Percentiles rank a stretch among this genome's conserved stretches.
Conservation (phyloP, 495 filamentous ascomycete species). For the Eremomyces bilateralis region DNA sequence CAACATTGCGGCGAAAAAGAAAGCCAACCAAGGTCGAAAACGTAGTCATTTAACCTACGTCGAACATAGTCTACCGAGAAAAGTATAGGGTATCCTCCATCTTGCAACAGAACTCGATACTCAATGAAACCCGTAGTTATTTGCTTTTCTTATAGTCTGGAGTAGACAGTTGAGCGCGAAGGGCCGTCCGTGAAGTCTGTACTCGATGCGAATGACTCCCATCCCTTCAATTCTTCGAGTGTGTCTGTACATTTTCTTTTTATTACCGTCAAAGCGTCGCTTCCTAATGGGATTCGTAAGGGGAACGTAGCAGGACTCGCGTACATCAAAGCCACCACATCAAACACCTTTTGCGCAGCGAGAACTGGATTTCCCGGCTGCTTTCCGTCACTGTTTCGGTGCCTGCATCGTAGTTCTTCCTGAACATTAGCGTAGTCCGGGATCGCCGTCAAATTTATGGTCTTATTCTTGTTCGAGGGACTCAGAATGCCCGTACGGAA, state of each 20-base stretch:
- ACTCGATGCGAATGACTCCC: slow-evolving; percentile 13
- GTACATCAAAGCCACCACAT: slow-evolving; percentile 19
- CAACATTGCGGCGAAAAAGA: no score
- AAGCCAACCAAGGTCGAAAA: no score
- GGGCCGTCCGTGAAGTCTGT: no score
- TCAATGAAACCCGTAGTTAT: no score
- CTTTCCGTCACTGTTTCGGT: slow-evolving; percentile 1
- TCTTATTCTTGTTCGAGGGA: slow-evolving; percentile 2
- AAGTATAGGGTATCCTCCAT: no score
- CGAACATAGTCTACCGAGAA: no score
- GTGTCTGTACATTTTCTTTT: slow-evolving; percentile 17
- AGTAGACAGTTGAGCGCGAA: no score
- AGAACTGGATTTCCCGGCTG: slow-evolving; percentile 21
- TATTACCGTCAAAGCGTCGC: slow-evolving; percentile 17
- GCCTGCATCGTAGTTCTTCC: not conserved
- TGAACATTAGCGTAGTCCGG: slow-evolving; percentile 2
- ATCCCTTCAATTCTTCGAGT: slow-evolving; percentile 16
- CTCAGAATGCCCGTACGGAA: slow-evolving; percentile 9
- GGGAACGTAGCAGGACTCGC: no score
- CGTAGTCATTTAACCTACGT: no score
- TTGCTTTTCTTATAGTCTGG: no score
- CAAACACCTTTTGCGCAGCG: slow-evolving; percentile 18
- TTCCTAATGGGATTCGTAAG: slow-evolving; percentile 16
- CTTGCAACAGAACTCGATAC: no score
- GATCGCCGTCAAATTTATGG: slow-evolving; percentile 1